Evolutionary conservation across 768 basidiomycete genomes (phyloP), one percentile per base, ranked within the genome.

Genomic region (Rhodotorula sphaerocarpa): DNA sequence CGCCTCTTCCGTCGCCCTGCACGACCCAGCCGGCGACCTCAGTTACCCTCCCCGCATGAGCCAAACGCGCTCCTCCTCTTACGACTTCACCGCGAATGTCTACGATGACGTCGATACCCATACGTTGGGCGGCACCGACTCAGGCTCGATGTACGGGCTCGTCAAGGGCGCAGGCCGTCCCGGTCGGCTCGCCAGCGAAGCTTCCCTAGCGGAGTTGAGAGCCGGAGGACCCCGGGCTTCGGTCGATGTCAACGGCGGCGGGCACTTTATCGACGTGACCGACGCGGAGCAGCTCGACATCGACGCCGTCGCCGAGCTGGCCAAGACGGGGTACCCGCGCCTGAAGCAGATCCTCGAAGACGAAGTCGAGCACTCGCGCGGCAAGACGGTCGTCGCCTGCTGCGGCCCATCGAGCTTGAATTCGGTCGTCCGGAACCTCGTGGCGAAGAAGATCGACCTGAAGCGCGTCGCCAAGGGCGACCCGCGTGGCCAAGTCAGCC

Each of bases 361-460:
- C 59, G 87, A 88, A 74, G 80, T 86, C 5, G 76, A 80, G 50
- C 70, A 70, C 21, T 79, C 84, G 34, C 70, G 75, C 63, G 85
- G 85, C 23, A 76, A 80, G 18, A 72, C 86, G 59, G 76, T 84
- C 48, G 86, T 88, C 50, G 84, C 83, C 18, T 86, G 86, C 69
- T 88, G 87, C 70, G 87, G 87, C 2, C 87, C 87, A 0, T 78
- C 79, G 0, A 82, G 84, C 11, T 77, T 88, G 54, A 85, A 86
- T 72, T 82, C 80, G 9, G 76, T 86, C 70, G 80, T 88, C 12
- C 78, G 87, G 45, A 84, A 86, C 73, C 76, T 81, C 45, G 79
- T 87, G 14, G 79, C 84, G 1, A 73, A 78, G 34, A 81, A 83
- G 61, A 85, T 86, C 62, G 78, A 82, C 71, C 82, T 84, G 27